Conservation (phyloP, 345 rosid species). For the Nephelium lappaceum region DNA sequence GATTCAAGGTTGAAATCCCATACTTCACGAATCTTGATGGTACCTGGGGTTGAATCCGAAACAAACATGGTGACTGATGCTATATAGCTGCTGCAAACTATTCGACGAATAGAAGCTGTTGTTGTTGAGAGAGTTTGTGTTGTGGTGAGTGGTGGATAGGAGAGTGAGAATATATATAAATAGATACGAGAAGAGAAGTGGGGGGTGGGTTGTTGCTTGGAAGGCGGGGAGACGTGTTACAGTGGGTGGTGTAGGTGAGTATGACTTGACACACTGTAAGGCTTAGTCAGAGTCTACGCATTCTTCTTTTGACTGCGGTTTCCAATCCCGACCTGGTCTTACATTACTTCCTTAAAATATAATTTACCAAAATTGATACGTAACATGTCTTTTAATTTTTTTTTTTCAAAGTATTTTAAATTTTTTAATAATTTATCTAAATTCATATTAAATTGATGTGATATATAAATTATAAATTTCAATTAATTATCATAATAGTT, state of each 20-base stretch:
- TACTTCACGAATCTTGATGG: constrained; percentile 65
- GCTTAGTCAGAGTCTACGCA: constrained; percentile 10
- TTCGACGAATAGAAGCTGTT: too few relatives aligned
- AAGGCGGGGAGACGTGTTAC: not conserved
- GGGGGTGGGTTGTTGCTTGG: constrained; percentile 11
- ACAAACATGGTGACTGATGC: not conserved
- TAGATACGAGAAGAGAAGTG: not conserved
- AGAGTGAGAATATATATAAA: not conserved
- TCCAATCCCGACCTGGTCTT: not conserved
- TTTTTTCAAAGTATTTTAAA: too few relatives aligned
- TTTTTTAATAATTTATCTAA: too few relatives aligned
- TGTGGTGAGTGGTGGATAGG: not conserved
- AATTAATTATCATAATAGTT: too few relatives aligned
- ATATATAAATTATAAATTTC: too few relatives aligned
- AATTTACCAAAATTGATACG: too few relatives aligned
- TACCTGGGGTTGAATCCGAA: not conserved
- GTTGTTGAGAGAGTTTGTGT: not conserved
- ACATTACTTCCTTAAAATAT: too few relatives aligned
- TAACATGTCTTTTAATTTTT: too few relatives aligned
- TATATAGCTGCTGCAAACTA: too few relatives aligned
- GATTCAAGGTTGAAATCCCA: constrained; percentile 73
- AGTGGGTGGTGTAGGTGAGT: not conserved
- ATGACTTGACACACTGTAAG: not conserved
- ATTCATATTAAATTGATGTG: too few relatives aligned
- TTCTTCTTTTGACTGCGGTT: not conserved